Evolutionary conservation across 768 basidiomycete genomes (phyloP).

Genomic region (Strobilomyces echinocephalus): DNA sequence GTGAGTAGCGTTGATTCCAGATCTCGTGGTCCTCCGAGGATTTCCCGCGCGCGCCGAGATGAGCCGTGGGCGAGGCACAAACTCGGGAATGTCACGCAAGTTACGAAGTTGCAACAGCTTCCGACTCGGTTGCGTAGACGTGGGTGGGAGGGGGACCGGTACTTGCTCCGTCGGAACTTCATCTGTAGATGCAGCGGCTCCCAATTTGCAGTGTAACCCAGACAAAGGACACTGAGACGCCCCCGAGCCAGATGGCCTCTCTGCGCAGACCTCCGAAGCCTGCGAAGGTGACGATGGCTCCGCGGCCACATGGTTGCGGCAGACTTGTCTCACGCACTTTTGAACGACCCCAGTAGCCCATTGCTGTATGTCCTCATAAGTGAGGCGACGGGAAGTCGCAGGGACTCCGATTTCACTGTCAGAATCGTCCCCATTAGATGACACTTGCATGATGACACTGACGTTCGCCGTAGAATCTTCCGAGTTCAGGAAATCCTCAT

Average conservation of each 20-base stretch:
- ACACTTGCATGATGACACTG: conserved; percentile 21
- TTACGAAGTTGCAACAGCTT: conserved; percentile 6
- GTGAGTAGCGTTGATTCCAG: neutral
- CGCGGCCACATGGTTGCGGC: conserved; percentile 1
- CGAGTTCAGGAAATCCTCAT: conserved; percentile 9
- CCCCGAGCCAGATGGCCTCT: conserved; percentile 20
- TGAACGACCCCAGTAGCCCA: conserved; percentile 26
- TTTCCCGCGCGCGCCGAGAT: neutral
- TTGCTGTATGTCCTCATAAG: conserved; percentile 22
- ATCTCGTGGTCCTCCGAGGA: neutral
- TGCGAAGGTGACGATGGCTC: conserved; percentile 25
- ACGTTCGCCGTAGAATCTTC: conserved; percentile 18
- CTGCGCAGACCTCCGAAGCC: conserved; percentile 24
- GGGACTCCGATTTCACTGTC: conserved; percentile 6
- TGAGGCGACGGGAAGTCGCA: conserved; percentile 13
- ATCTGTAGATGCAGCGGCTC: neutral
- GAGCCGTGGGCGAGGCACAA: conserved; percentile 21
- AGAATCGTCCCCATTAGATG: conserved; percentile 10
- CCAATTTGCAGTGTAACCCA: conserved; percentile 23
- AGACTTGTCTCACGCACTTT: conserved; percentile 19
- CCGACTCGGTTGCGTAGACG: neutral
- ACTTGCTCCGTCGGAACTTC: neutral
- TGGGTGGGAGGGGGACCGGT: neutral
- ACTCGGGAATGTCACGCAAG: conserved; percentile 22
- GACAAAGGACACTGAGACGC: conserved; percentile 22